phyloP scores from a whole-genome alignment of 1,284 basidiomycete species.

The Moniliophthora roreri region DNA sequence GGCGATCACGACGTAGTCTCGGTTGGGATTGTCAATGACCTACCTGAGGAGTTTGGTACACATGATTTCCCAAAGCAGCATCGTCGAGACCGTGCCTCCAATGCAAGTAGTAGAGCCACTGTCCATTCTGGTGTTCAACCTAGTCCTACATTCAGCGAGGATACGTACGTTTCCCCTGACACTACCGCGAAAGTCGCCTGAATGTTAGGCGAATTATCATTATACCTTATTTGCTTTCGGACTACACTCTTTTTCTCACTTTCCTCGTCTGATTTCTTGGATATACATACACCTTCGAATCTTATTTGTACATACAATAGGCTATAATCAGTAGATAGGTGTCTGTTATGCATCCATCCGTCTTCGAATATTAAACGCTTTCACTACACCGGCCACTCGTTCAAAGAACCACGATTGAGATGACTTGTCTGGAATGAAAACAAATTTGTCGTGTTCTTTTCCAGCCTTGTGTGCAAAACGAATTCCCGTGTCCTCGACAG shows the following conservation, averaged over 20 bases:
- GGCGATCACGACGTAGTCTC: conserved; percentile 21
- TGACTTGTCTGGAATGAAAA: conserved; percentile 72
- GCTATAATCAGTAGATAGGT: conserved; percentile 11
- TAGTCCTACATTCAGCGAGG: conserved; percentile 39
- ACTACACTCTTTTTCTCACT: background rate
- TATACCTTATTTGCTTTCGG: conserved; percentile 3
- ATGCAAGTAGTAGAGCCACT: conserved; percentile 41
- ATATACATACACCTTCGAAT: conserved; percentile 17
- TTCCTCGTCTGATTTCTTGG: conserved; percentile 11
- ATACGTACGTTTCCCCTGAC: conserved; percentile 30
- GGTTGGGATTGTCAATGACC: conserved; percentile 14
- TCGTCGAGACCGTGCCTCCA: conserved; percentile 43
- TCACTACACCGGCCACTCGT: conserved; percentile 72
- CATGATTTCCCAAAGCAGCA: conserved; percentile 24
- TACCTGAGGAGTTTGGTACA: conserved; percentile 25
- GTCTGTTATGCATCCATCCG: conserved; percentile 58
- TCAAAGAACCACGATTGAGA: conserved; percentile 79
- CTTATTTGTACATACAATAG: conserved; percentile 25
- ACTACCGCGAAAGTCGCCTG: conserved; percentile 18
- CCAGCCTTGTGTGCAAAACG: conserved; percentile 80
- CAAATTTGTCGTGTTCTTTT: conserved; percentile 70
- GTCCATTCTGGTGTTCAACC: conserved; percentile 24
- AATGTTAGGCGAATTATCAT: background rate
- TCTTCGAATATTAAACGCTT: conserved; percentile 67
- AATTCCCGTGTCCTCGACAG: conserved; percentile 87